Percentiles rank a stretch among this genome's conserved stretches.
phyloP scores from a whole-genome alignment of 768 basidiomycete genomes.

The Agaricus sinodeliciosus region DNA sequence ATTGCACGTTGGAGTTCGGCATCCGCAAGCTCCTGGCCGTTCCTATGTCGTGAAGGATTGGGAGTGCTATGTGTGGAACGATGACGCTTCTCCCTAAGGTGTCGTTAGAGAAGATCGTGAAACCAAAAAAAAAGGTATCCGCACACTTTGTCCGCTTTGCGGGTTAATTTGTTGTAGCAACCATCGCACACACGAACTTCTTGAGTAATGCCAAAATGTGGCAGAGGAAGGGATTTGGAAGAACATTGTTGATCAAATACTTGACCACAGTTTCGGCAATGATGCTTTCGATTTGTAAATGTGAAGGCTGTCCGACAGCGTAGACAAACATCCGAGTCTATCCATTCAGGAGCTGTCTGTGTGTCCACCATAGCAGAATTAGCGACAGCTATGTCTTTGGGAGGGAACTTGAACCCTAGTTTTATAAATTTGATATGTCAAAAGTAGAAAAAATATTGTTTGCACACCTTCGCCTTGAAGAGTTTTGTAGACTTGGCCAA shows the following conservation, averaged over 20 bases:
- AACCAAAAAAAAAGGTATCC: neutral
- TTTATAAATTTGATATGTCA: neutral
- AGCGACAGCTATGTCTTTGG: slow-evolving; percentile 61
- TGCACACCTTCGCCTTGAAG: slow-evolving; percentile 66
- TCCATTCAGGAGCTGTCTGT: slow-evolving; percentile 92
- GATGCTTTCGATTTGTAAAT: slow-evolving; percentile 96
- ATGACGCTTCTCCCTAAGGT: slow-evolving; percentile 38
- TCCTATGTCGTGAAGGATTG: slow-evolving; percentile 41
- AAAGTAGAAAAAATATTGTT: neutral
- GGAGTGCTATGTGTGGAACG: slow-evolving; percentile 51
- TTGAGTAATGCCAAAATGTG: slow-evolving; percentile 89
- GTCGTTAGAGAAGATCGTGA: slow-evolving; percentile 5
- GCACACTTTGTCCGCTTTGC: slow-evolving; percentile 45
- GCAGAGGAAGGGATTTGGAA: slow-evolving; percentile 74
- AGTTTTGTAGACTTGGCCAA: slow-evolving; percentile 73
- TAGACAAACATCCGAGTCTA: slow-evolving; percentile 91
- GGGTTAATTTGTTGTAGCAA: slow-evolving; percentile 73
- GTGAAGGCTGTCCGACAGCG: slow-evolving; percentile 87
- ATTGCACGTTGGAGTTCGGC: slow-evolving; percentile 93
- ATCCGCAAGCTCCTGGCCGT: slow-evolving; percentile 62
- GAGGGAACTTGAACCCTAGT: slow-evolving; percentile 79
- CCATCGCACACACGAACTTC: slow-evolving; percentile 92
- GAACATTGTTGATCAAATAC: slow-evolving; percentile 96
- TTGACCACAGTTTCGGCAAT: slow-evolving; percentile 96
- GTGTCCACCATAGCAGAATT: slow-evolving; percentile 88